A percentile compares a stretch with the other conserved stretches of the same genome.
Conservation (phyloP, 2,329 filamentous ascomycete species). For the Paraphaeosphaeria sporulosa region DNA sequence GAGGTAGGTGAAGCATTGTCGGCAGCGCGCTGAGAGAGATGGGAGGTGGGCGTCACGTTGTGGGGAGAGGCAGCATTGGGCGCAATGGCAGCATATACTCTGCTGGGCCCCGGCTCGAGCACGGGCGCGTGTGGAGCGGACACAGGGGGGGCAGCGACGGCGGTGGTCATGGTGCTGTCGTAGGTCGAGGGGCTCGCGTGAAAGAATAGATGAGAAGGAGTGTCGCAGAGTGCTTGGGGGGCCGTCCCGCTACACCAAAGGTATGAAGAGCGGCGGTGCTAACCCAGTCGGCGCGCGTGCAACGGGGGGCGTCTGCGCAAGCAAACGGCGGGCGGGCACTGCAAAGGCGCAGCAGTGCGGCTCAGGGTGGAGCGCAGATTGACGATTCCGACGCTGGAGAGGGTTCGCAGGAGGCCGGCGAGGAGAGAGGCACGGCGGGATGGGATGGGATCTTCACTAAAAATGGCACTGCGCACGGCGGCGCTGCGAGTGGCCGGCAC, state of each 20-base stretch:
- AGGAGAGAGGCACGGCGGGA: slow-evolving; percentile 19
- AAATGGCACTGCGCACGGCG: slow-evolving; percentile 27
- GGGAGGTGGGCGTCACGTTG: slow-evolving; percentile 48
- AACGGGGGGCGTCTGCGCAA: slow-evolving; percentile 26
- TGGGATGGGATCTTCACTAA: slow-evolving; percentile 21
- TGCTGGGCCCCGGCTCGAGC: slow-evolving; percentile 47
- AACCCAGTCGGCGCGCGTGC: slow-evolving; percentile 36
- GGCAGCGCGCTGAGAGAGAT: slow-evolving; percentile 41
- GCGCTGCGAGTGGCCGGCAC: not conserved
- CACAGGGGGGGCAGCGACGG: slow-evolving; percentile 54
- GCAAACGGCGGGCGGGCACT: slow-evolving; percentile 14
- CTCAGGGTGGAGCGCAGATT: slow-evolving; percentile 15
- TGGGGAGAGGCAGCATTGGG: slow-evolving; percentile 51
- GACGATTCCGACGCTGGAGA: slow-evolving; percentile 4
- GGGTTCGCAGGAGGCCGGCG: not conserved
- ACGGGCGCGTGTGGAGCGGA: slow-evolving; percentile 49
- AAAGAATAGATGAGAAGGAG: slow-evolving; percentile 41
- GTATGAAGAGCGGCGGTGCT: slow-evolving; percentile 43
- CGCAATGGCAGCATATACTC: slow-evolving; percentile 55
- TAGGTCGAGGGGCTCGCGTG: slow-evolving; percentile 27
- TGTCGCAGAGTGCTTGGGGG: slow-evolving; percentile 42
- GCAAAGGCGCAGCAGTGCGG: slow-evolving; percentile 20
- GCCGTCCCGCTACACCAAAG: slow-evolving; percentile 43
- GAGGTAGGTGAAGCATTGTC: slow-evolving; percentile 52
- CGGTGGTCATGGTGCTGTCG: slow-evolving; percentile 55